These are phyloP conservation scores for Mucor irregularis DNA, from an alignment of 371 early-diverging fungal species.

Conservation along the genomic window DNA sequence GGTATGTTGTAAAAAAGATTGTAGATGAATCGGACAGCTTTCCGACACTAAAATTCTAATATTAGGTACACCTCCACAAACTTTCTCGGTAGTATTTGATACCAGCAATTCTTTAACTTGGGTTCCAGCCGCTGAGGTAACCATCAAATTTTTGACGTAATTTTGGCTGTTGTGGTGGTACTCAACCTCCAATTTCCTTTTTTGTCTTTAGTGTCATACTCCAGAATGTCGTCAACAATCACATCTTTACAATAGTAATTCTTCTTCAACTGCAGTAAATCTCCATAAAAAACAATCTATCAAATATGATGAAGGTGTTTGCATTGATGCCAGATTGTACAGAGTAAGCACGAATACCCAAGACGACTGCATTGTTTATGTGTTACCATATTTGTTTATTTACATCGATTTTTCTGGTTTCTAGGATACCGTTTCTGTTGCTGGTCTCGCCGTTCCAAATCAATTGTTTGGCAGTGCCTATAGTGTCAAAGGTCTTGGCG, in stretches of 20 bases:
- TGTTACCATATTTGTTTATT: background rate
- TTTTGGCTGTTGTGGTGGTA: background rate
- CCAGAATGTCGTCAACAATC: slow-evolving; percentile 30
- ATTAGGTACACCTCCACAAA: slow-evolving; percentile 42
- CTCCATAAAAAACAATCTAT: slow-evolving; percentile 40
- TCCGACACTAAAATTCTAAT: slow-evolving; percentile 4
- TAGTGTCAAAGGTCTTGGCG: slow-evolving; percentile 40
- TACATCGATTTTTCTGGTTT: background rate
- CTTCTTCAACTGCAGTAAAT: slow-evolving; percentile 38
- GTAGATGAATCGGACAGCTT: background rate
- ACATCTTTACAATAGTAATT: slow-evolving; percentile 28
- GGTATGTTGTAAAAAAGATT: slow-evolving; percentile 16
- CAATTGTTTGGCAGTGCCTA: slow-evolving; percentile 46
- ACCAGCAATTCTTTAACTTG: slow-evolving; percentile 44
- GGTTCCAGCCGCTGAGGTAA: slow-evolving; percentile 44
- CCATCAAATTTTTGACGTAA: background rate
- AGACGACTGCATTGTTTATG: background rate
- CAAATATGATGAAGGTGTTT: slow-evolving; percentile 40
- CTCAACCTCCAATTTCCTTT: background rate
- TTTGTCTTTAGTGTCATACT: slow-evolving; percentile 35
- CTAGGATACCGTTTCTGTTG: slow-evolving; percentile 45
- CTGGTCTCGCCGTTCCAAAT: slow-evolving; percentile 35
- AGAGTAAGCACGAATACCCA: slow-evolving; percentile 23
- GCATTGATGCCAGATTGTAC: slow-evolving; percentile 43
- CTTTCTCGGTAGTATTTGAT: slow-evolving; percentile 43